Percentiles rank a stretch among this genome's conserved stretches.
phyloP scores from a whole-genome alignment of 495 filamentous ascomycete species.

The Podospora pseudoanserina region DNA sequence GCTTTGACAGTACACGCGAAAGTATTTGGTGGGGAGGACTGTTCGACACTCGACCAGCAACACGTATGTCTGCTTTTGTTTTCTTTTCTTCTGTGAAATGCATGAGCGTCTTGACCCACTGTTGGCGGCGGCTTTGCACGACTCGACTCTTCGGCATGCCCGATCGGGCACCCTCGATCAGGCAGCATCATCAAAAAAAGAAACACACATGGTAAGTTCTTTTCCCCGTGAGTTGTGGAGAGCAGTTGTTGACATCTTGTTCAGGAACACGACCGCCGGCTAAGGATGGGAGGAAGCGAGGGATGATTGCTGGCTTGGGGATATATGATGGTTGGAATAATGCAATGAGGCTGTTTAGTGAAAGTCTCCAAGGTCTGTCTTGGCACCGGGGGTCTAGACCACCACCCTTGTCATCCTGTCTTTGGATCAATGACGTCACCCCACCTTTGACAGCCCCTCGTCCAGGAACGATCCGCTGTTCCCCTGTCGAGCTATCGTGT shows the following conservation, averaged over 20 bases:
- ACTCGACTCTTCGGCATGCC: neutral
- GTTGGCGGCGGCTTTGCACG: slow-evolving; percentile 30
- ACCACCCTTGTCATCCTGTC: neutral
- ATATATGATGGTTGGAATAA: too few relatives aligned
- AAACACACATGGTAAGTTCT: neutral
- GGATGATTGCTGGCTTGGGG: too few relatives aligned
- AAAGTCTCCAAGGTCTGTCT: neutral
- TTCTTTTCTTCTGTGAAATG: slow-evolving; percentile 21
- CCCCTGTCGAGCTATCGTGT: neutral
- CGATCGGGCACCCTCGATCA: too few relatives aligned
- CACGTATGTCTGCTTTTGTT: slow-evolving; percentile 1
- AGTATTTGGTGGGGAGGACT: neutral
- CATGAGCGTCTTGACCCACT: slow-evolving; percentile 38
- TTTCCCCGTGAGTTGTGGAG: neutral
- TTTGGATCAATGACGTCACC: neutral
- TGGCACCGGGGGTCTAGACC: neutral
- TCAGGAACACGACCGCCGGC: too few relatives aligned
- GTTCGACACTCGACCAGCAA: neutral
- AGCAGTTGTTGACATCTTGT: too few relatives aligned
- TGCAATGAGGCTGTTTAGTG: too few relatives aligned
- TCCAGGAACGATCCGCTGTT: neutral
- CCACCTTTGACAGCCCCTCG: neutral
- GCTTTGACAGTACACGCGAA: too few relatives aligned
- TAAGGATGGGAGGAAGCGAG: too few relatives aligned
- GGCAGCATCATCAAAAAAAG: neutral